Percentiles rank a stretch among this genome's conserved stretches.
These are phyloP conservation scores for Colletotrichum brevisporum DNA, from an alignment of 2,329 filamentous ascomycete genomes.

Conservation along the genomic window DNA sequence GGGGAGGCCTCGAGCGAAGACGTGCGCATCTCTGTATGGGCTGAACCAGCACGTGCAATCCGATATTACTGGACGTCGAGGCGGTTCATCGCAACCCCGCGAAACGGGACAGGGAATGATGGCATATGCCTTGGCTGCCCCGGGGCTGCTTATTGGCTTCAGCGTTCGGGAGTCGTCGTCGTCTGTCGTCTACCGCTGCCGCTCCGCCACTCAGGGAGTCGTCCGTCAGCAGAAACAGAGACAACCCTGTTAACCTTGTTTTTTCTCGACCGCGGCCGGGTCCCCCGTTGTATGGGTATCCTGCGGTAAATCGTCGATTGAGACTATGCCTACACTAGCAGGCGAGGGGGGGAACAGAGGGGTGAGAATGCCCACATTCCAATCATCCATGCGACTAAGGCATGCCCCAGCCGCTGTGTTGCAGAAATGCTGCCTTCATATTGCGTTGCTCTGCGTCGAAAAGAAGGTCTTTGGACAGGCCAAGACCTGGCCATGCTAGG, in stretches of 20 bases:
- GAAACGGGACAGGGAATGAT: conserved; percentile 28
- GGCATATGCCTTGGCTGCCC: conserved; percentile 30
- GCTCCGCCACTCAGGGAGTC: conserved; percentile 30
- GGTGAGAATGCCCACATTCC: conserved; percentile 34
- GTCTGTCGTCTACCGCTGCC: conserved; percentile 1
- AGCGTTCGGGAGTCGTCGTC: conserved; percentile 20
- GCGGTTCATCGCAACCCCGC: conserved; percentile 32
- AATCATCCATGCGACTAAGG: conserved; percentile 38
- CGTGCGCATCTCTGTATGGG: conserved; percentile 21
- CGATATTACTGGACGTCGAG: conserved; percentile 18
- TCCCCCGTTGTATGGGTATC: conserved; percentile 11
- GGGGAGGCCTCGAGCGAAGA: conserved; percentile 4
- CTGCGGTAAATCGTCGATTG: conserved; percentile 36
- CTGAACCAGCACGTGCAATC: conserved; percentile 11
- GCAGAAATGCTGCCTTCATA: conserved; percentile 36
- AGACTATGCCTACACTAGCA: conserved; percentile 25
- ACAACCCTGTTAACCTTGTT: conserved; percentile 22
- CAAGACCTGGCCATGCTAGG: conserved; percentile 3
- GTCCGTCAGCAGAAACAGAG: neutral
- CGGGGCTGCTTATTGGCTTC: conserved; percentile 25
- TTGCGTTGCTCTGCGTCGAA: conserved; percentile 34
- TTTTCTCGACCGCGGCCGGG: neutral
- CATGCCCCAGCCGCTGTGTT: conserved; percentile 35
- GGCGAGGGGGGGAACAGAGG: conserved; percentile 27
- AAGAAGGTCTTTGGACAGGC: conserved; percentile 8